Conservation (phyloP, 2,329 filamentous ascomycete genomes). For the Penicillium rolfsii region DNA sequence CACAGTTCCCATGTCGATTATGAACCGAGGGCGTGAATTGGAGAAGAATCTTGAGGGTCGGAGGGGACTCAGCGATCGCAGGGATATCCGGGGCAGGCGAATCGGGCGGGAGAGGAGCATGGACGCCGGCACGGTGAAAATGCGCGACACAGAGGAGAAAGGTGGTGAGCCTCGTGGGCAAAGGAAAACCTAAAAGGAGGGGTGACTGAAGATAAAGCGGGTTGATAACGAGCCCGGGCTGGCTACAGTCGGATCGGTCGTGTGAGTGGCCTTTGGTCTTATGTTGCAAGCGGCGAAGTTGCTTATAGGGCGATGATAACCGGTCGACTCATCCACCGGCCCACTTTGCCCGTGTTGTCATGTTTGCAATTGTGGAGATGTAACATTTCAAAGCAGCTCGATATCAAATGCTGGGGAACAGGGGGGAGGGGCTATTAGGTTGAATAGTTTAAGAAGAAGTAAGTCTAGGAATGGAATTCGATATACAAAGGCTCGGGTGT, state of each 20-base stretch:
- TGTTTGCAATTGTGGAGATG: conserved; percentile 19
- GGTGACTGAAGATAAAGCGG: conserved; percentile 17
- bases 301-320: conserved; percentile 16
- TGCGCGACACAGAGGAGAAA: background rate
- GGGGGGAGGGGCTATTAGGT: background rate
- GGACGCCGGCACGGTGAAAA: conserved; percentile 21
- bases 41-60: conserved; percentile 44
- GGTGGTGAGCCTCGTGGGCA: background rate
- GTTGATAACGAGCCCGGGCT: conserved; percentile 21
- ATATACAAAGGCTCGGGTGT: background rate
- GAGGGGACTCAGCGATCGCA: conserved; percentile 35
- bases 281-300: background rate
- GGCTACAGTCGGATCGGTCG: conserved; percentile 15
- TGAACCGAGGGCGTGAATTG: conserved; percentile 38
- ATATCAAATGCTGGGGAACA: no score
- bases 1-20: conserved; percentile 72
- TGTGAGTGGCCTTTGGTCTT: conserved; percentile 18
- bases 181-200: background rate
- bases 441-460: no score
- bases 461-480: background rate
- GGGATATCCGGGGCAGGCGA: conserved; percentile 36
- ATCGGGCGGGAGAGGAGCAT: conserved; percentile 42
- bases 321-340: conserved; percentile 12
- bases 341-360: conserved; percentile 15
- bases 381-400: background rate